Percentiles rank a stretch among this genome's conserved stretches.
Conservation (phyloP, 495 filamentous ascomycete genomes). For the Echria macrotheca region DNA sequence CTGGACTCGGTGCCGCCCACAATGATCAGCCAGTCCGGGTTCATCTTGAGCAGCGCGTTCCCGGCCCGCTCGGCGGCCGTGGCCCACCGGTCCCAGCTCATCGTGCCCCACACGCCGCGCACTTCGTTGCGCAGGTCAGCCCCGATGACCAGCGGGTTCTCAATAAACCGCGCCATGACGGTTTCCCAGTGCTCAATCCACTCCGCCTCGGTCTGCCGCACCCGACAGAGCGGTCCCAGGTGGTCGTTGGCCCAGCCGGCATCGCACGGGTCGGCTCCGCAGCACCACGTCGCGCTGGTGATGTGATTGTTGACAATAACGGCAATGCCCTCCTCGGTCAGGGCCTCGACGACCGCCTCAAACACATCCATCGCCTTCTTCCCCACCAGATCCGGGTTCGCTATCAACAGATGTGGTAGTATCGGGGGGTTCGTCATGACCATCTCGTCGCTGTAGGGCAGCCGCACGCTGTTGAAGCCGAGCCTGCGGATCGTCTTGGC, state of each 20-base stretch:
- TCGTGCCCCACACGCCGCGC: slow-evolving; percentile 56
- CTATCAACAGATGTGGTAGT: slow-evolving; percentile 38
- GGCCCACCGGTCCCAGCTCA: slow-evolving; percentile 55
- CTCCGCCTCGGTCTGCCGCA: slow-evolving; percentile 50
- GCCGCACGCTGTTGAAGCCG: slow-evolving; percentile 59
- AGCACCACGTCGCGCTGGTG: slow-evolving; percentile 57
- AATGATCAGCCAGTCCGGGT: slow-evolving; percentile 56
- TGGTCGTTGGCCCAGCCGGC: slow-evolving; percentile 53
- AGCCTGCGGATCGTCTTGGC: slow-evolving; percentile 45
- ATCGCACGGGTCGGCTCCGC: slow-evolving; percentile 55
- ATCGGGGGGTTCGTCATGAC: slow-evolving; percentile 49
- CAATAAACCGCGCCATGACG: slow-evolving; percentile 46
- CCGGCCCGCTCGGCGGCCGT: slow-evolving; percentile 51
- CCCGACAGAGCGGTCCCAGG: slow-evolving; percentile 45
- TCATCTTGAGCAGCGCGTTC: slow-evolving; percentile 48
- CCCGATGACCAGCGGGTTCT: slow-evolving; percentile 51
- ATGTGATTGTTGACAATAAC: slow-evolving; percentile 61
- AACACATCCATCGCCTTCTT: slow-evolving; percentile 50
- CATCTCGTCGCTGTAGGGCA: slow-evolving; percentile 59
- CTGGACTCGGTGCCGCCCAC: slow-evolving; percentile 56
- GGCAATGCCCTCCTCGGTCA: slow-evolving; percentile 52
- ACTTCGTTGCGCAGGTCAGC: slow-evolving; percentile 58
- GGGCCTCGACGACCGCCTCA: slow-evolving; percentile 44
- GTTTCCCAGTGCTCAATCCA: slow-evolving; percentile 58
- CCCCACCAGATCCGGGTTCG: slow-evolving; percentile 50